These are phyloP conservation scores for Fusarium falciforme DNA, from an alignment of 2,329 filamentous ascomycete species.

Conservation along the genomic window DNA sequence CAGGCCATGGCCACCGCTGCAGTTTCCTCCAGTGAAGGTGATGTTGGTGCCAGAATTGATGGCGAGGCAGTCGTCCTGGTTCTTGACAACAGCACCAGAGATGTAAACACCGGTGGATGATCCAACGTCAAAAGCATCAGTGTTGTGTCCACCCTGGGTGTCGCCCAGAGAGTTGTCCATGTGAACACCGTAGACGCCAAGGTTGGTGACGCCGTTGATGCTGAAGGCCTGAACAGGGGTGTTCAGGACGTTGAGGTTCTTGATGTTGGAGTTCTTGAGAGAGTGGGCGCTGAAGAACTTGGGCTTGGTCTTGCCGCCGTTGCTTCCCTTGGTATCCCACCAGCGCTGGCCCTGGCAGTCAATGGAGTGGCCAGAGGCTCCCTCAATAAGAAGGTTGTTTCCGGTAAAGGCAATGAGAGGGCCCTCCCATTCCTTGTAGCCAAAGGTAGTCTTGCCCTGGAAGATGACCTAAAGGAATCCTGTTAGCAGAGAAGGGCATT, in stretches of 20 bases:
- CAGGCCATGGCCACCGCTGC: conserved; percentile 58
- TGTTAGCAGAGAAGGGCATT: background rate
- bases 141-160: conserved; percentile 59
- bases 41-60: conserved; percentile 65
- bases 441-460: conserved; percentile 74
- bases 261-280: conserved; percentile 51
- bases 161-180: conserved; percentile 54
- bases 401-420: conserved; percentile 73
- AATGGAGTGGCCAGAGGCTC: conserved; percentile 60
- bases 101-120: conserved; percentile 62
- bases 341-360: conserved; percentile 67
- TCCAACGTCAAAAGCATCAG: conserved; percentile 69
- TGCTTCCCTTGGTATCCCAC: conserved; percentile 71
- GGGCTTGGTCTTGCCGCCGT: conserved; percentile 72
- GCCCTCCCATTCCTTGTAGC: conserved; percentile 73
- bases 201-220: conserved; percentile 50
- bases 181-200: conserved; percentile 49
- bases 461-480: conserved; percentile 60
- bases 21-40: conserved; percentile 57
- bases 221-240: conserved; percentile 56
- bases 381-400: conserved; percentile 63
- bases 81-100: conserved; percentile 63
- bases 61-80: conserved; percentile 72
- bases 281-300: conserved; percentile 66
- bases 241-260: conserved; percentile 54